Percentiles rank a stretch among this genome's conserved stretches.
phyloP scores from a whole-genome alignment of 2,329 filamentous ascomycete genomes.

The Teratosphaeria destructans region DNA sequence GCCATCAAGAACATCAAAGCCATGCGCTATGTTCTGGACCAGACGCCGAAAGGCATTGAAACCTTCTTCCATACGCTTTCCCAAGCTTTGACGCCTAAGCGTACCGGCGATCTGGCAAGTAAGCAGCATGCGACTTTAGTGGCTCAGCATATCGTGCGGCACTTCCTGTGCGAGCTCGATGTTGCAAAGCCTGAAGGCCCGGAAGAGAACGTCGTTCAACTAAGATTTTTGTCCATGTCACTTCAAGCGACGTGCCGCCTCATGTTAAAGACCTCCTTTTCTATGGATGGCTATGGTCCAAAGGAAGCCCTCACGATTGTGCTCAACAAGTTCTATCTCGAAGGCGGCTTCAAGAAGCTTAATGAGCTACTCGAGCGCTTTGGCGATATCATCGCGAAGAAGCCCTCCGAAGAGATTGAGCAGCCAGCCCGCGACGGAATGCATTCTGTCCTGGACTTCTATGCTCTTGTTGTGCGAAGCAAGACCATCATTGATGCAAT shows the following conservation, averaged over 20 bases:
- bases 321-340: slow-evolving; percentile 75
- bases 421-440: slow-evolving; percentile 33
- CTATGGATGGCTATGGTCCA: slow-evolving; percentile 14
- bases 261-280: slow-evolving; percentile 16
- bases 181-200: slow-evolving; percentile 11
- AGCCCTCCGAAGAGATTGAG: slow-evolving; percentile 29
- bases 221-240: slow-evolving; percentile 15
- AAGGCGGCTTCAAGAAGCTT: slow-evolving; percentile 63
- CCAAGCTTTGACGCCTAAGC: slow-evolving; percentile 66
- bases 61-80: slow-evolving; percentile 79
- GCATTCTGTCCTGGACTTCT: slow-evolving; percentile 77
- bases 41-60: slow-evolving; percentile 68
- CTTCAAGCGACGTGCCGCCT: slow-evolving; percentile 14
- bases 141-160: slow-evolving; percentile 59
- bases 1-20: slow-evolving; percentile 67
- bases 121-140: slow-evolving; percentile 52
- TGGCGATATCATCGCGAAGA: slow-evolving; percentile 20
- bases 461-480: slow-evolving; percentile 61
- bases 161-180: slow-evolving; percentile 26
- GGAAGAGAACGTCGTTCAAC: slow-evolving; percentile 12
- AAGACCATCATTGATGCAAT: slow-evolving; percentile 73
- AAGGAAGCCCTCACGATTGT: slow-evolving; percentile 53
- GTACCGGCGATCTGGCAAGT: slow-evolving; percentile 51
- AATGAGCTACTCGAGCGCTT: slow-evolving; percentile 38
- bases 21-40: slow-evolving; percentile 65